phyloP scores from a whole-genome alignment of 2,329 filamentous ascomycete species.

The Venturia oleaginea region DNA sequence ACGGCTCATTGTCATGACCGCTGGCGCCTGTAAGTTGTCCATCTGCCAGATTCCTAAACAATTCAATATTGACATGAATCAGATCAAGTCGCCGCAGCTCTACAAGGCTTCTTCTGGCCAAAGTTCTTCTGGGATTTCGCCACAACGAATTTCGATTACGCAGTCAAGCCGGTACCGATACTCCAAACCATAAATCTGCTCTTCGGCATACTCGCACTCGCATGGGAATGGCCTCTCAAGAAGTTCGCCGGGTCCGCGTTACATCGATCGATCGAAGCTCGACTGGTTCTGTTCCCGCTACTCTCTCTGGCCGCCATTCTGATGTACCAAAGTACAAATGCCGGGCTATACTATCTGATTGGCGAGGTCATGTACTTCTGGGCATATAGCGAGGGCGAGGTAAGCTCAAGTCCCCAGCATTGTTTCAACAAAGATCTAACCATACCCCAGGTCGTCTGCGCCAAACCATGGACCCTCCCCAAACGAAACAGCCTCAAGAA shows the following conservation, averaged over 20 bases:
- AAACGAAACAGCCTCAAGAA: slow-evolving; percentile 24
- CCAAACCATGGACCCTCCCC: slow-evolving; percentile 41
- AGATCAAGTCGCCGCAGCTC: slow-evolving; percentile 80
- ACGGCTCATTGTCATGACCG: slow-evolving; percentile 82
- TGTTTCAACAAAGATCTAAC: not conserved
- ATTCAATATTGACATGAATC: slow-evolving; percentile 14
- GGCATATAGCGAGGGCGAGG: slow-evolving; percentile 96
- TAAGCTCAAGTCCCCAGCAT: slow-evolving; percentile 32
- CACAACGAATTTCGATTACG: slow-evolving; percentile 78
- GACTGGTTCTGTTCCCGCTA: slow-evolving; percentile 74
- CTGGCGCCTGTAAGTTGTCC: slow-evolving; percentile 56
- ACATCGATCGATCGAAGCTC: slow-evolving; percentile 80
- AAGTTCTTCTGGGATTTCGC: slow-evolving; percentile 98
- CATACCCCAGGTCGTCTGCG: slow-evolving; percentile 35
- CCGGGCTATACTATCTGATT: slow-evolving; percentile 84
- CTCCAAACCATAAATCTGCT: slow-evolving; percentile 86
- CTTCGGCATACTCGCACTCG: slow-evolving; percentile 66
- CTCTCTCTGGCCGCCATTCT: slow-evolving; percentile 64
- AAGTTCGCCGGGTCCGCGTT: slow-evolving; percentile 67
- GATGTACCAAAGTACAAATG: slow-evolving; percentile 86
- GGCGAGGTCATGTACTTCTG: slow-evolving; percentile 86
- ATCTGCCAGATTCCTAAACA: not conserved
- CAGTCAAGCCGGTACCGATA: slow-evolving; percentile 78
- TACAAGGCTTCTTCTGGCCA: slow-evolving; percentile 94
- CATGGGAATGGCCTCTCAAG: slow-evolving; percentile 83